Conservation (phyloP, 2,329 filamentous ascomycete species). For the Diplodia scrobiculata region DNA sequence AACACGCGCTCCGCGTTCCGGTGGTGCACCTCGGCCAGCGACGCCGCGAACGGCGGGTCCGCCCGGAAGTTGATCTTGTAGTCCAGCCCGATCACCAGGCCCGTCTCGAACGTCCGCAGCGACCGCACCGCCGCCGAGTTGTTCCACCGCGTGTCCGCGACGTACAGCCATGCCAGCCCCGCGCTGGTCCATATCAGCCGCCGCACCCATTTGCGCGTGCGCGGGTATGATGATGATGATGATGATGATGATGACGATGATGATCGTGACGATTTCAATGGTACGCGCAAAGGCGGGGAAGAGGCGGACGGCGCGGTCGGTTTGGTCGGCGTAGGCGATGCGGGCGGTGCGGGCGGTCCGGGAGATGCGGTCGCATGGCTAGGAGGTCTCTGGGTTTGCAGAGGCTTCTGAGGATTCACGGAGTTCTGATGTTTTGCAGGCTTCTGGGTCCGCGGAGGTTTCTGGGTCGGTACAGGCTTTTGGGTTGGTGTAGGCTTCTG, state of each 20-base stretch:
- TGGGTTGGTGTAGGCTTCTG: no score
- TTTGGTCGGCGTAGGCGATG: no score
- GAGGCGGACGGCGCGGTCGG: conserved; percentile 45
- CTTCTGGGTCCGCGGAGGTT: no score
- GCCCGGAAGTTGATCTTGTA: conserved; percentile 96
- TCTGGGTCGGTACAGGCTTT: no score
- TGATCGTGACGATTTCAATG: no score
- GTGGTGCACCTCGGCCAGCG: conserved; percentile 74
- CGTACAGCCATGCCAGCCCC: conserved; percentile 64
- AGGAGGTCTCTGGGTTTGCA: neutral
- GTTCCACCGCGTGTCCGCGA: conserved; percentile 73
- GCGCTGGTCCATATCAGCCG: conserved; percentile 66
- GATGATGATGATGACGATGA: no score
- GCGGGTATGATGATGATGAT: conserved; percentile 42
- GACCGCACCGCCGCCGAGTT: conserved; percentile 78
- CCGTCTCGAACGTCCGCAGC: conserved; percentile 76
- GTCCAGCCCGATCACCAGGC: conserved; percentile 79
- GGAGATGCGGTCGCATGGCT: conserved; percentile 32
- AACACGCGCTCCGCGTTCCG: conserved; percentile 84
- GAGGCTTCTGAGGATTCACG: no score
- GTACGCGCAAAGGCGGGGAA: conserved; percentile 43
- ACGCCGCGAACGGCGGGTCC: conserved; percentile 71
- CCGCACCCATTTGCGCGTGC: conserved; percentile 77
- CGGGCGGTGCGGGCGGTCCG: no score
- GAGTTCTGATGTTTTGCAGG: no score